Evolutionary conservation across 2,329 filamentous ascomycete species (phyloP), one percentile per base, ranked within the genome.

Genomic region (Colletotrichum graminicola): DNA sequence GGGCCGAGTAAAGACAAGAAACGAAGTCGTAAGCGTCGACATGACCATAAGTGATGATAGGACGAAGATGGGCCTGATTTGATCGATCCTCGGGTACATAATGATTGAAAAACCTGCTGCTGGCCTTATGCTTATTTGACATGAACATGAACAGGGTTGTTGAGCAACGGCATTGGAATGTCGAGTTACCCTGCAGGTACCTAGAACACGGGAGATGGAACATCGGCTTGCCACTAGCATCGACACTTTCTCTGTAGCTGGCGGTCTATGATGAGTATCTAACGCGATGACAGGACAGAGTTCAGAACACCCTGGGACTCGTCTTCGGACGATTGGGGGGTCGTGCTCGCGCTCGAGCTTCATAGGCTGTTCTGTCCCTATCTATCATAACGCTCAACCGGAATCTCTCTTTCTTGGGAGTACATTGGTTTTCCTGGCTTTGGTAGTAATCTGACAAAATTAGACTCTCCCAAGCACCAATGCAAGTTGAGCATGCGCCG

Each of bases 201-300:
- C 45, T 29, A 41, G 14, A 55, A 21, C 41, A 60, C 26, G 21
- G 61, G 8, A 45, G 41, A 45, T 57, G 29, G 51, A 71, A 66
- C 56, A 66, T 51, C 49, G 66, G 55, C 61, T 72, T 55, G 41
- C 62, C 70, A 71, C 71, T 62, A 72, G 57, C 54, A 69, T 67
- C 69, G 60, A 72, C 69, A 72, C 60, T 56, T 66, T 71, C 39
- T 64, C 45, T 71, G 51, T 66, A 66, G 70, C 62, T 49, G 67
- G 57, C 67, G 67, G 67, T 72, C 70, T 71, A 72, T 70, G 47
- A 66, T 62, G 61, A 72, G 67, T 71, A 72, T 72, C 70, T 72
- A 71, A 71, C 67, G 51, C 45, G 57, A 56, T 66, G 54, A 62
- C 49, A 57, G 62, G 29, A 39, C 62, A 51, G 34, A 16, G 47